Percentiles rank a stretch among this genome's conserved stretches.
Conservation (phyloP, 108 stramenopile genomes). For the Cylindrotheca closterium region DNA sequence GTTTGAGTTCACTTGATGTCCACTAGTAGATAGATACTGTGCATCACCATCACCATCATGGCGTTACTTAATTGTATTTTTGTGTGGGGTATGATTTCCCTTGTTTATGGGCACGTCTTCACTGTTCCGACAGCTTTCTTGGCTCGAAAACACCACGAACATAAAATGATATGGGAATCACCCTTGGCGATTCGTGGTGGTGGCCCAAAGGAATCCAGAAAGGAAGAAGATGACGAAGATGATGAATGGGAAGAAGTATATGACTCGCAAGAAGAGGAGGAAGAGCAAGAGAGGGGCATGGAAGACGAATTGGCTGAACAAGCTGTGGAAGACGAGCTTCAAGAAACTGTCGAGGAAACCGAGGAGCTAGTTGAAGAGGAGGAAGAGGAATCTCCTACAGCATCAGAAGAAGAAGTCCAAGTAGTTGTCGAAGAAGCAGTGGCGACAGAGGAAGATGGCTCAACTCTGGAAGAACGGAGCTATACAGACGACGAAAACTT, state of each 20-base stretch:
- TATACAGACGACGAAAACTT: background rate
- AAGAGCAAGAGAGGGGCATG: slow-evolving; percentile 1
- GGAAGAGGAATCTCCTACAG: background rate
- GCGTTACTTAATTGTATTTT: too few species aligned
- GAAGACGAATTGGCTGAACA: slow-evolving; percentile 4
- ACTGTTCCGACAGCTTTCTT: too few species aligned
- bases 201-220: background rate
- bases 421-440: slow-evolving; percentile 1
- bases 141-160: too few species aligned
- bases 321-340: background rate
- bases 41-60: too few species aligned
- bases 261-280: background rate
- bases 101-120: too few species aligned
- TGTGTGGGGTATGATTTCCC: too few species aligned
- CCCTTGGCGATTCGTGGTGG: background rate
- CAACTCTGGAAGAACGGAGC: too few species aligned
- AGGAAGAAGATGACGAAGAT: background rate
- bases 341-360: slow-evolving; percentile 3
- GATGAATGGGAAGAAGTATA: slow-evolving; percentile 6
- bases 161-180: too few species aligned
- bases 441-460: background rate
- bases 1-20: too few species aligned
- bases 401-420: slow-evolving; percentile 34
- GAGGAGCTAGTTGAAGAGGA: background rate
- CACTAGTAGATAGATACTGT: too few species aligned